A percentile compares a stretch with the other conserved stretches of the same genome.
These are phyloP conservation scores for Chloranthus sessilifolius DNA, from an alignment of 164 flowering plant genomes.

Conservation along the genomic window DNA sequence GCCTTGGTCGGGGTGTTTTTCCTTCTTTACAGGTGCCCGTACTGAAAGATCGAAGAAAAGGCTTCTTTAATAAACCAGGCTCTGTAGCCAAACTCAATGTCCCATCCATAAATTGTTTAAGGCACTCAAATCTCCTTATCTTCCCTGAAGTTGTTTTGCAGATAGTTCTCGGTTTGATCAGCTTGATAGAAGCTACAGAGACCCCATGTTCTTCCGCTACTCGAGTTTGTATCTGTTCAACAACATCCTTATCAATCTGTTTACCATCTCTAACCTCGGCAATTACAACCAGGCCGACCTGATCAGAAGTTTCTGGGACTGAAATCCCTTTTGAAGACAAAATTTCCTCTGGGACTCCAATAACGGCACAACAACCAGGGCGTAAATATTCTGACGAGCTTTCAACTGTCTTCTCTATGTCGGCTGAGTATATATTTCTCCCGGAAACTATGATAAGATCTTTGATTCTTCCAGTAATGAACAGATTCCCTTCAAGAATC, in stretches of 20 bases:
- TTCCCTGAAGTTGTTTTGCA: constrained; percentile 82
- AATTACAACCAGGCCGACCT: constrained; percentile 68
- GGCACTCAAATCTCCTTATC: constrained; percentile 72
- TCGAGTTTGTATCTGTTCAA: constrained; percentile 42
- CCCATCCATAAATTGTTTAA: constrained; percentile 62
- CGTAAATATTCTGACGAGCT: constrained; percentile 53
- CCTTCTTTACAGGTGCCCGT: constrained; percentile 63
- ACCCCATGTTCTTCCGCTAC: constrained; percentile 83
- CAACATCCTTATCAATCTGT: constrained; percentile 34
- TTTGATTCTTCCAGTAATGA: constrained; percentile 84
- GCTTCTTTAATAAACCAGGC: constrained; percentile 20
- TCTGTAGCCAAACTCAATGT: constrained; percentile 41
- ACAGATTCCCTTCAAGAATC: constrained; percentile 48
- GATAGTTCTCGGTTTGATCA: constrained; percentile 64
- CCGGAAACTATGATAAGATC: constrained; percentile 81
- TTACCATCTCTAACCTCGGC: constrained; percentile 77
- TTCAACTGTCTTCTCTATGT: constrained; percentile 79
- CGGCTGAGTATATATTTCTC: constrained; percentile 70
- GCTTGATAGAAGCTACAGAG: constrained; percentile 46
- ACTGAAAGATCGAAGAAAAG: constrained; percentile 43
- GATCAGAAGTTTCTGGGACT: constrained; percentile 58
- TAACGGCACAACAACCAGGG: constrained; percentile 83
- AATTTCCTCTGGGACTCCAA: constrained; percentile 72
- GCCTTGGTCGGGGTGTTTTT: constrained; percentile 35
- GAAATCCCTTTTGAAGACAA: constrained; percentile 52